A percentile compares a stretch with the other conserved stretches of the same genome.
Conservation (phyloP, 441 rosid genomes). For the Euphorbia neoarborescens region DNA sequence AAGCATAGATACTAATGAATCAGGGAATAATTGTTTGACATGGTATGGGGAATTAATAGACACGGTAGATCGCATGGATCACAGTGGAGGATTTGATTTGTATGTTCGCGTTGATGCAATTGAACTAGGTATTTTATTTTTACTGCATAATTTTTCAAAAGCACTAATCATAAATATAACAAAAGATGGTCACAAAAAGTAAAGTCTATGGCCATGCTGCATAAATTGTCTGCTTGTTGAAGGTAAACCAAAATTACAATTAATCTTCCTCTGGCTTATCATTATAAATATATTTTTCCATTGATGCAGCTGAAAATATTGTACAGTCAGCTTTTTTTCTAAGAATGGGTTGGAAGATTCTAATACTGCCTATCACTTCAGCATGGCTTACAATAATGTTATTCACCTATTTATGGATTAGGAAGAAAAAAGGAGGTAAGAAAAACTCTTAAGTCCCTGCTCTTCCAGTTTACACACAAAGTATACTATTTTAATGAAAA, state of each 20-base stretch:
- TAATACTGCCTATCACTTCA: not conserved
- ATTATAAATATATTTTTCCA: not conserved
- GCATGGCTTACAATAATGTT: not conserved
- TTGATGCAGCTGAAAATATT: not conserved
- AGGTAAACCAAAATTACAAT: not conserved
- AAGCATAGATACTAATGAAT: not conserved
- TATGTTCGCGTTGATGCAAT: slow-evolving; percentile 22
- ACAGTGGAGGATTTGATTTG: slow-evolving; percentile 7
- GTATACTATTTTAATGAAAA: not conserved
- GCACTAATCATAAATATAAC: not conserved
- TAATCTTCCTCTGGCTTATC: not conserved
- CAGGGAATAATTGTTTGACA: slow-evolving; percentile 12
- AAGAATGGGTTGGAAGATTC: not conserved
- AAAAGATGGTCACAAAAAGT: not conserved
- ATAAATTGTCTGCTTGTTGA: not conserved
- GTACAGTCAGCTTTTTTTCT: not conserved
- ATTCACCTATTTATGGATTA: not conserved
- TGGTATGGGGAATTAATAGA: slow-evolving; percentile 25
- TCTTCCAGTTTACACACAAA: not conserved
- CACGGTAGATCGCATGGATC: not conserved
- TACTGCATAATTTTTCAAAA: not conserved
- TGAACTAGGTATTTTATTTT: not conserved
- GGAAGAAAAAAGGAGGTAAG: slow-evolving; percentile 12
- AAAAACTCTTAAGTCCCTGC: too few species aligned
- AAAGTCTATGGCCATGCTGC: not conserved